A percentile compares a stretch with the other conserved stretches of the same genome.
phyloP scores from a whole-genome alignment of 2,329 filamentous ascomycete species.

The Neopestalotiopsis sp. region DNA sequence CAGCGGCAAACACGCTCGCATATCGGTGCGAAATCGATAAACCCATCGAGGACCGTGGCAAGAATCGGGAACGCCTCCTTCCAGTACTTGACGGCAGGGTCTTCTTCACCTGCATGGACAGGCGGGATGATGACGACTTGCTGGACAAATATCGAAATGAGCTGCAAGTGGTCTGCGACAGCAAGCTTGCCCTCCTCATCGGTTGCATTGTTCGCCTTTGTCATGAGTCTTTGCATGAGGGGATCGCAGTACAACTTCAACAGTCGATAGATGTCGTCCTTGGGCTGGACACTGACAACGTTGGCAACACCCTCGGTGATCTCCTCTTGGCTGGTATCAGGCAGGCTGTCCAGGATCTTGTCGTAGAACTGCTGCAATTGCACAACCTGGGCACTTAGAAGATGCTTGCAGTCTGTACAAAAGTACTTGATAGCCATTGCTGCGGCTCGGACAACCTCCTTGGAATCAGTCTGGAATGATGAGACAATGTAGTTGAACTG shows the following conservation, averaged over 20 bases:
- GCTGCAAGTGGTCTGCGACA: conserved; percentile 89
- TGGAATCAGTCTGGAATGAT: conserved; percentile 86
- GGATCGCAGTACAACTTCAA: conserved; percentile 95
- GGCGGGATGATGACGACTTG: conserved; percentile 72
- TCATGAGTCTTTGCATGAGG: conserved; percentile 83
- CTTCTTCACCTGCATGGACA: conserved; percentile 72
- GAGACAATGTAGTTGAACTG: conserved; percentile 96
- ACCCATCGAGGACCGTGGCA: conserved; percentile 85
- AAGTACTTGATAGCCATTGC: conserved; percentile 97
- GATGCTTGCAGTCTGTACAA: conserved; percentile 89
- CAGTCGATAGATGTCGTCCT: conserved; percentile 79
- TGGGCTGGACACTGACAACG: conserved; percentile 86
- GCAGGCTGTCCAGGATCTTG: conserved; percentile 84
- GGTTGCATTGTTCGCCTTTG: conserved; percentile 82
- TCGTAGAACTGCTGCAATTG: conserved; percentile 94
- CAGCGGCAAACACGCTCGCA: conserved; percentile 92
- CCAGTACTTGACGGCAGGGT: conserved; percentile 96
- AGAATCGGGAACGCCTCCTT: conserved; percentile 90
- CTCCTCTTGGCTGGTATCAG: conserved; percentile 88
- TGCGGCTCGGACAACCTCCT: conserved; percentile 89
- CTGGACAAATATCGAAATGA: conserved; percentile 91
- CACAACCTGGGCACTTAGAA: conserved; percentile 81
- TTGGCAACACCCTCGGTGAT: conserved; percentile 94
- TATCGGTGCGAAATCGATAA: conserved; percentile 84
- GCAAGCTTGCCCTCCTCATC: conserved; percentile 84